Conservation (phyloP, 2,329 filamentous ascomycete species). For the Aspergillus sp. region DNA sequence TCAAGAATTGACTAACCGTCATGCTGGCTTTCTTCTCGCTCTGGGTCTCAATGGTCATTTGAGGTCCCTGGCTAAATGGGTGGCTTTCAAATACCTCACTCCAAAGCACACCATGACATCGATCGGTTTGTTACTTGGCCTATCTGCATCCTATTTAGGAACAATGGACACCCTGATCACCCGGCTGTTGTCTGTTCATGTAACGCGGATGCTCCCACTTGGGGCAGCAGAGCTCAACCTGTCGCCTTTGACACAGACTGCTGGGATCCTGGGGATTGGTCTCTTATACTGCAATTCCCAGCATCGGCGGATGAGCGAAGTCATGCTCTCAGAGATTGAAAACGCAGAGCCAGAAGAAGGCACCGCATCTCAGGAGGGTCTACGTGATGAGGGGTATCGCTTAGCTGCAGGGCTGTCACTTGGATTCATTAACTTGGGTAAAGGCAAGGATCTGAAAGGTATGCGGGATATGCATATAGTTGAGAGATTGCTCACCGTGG, state of each 20-base stretch:
- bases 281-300: conserved; percentile 92
- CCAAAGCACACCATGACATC: conserved; percentile 99
- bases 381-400: conserved; percentile 94
- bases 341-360: conserved; percentile 78
- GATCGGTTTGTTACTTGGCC: conserved; percentile 85
- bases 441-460: conserved; percentile 82
- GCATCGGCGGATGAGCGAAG: conserved; percentile 96
- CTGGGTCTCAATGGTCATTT: conserved; percentile 92
- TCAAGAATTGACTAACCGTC: conserved; percentile 87
- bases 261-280: conserved; percentile 95
- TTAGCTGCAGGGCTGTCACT: conserved; percentile 90
- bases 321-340: conserved; percentile 97
- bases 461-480: conserved; percentile 92
- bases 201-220: conserved; percentile 87
- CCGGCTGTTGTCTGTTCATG: conserved; percentile 88
- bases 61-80: conserved; percentile 94
- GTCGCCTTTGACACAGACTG: conserved; percentile 89
- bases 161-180: conserved; percentile 98
- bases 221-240: conserved; percentile 93
- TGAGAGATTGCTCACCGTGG: conserved; percentile 80
- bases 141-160: conserved; percentile 90
- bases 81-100: conserved; percentile 98
- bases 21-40: conserved; percentile 88
- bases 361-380: conserved; percentile 65
- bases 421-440: conserved; percentile 91